Conservation (phyloP, 257 asterid species). For the Solanum lycopersicoides region DNA sequence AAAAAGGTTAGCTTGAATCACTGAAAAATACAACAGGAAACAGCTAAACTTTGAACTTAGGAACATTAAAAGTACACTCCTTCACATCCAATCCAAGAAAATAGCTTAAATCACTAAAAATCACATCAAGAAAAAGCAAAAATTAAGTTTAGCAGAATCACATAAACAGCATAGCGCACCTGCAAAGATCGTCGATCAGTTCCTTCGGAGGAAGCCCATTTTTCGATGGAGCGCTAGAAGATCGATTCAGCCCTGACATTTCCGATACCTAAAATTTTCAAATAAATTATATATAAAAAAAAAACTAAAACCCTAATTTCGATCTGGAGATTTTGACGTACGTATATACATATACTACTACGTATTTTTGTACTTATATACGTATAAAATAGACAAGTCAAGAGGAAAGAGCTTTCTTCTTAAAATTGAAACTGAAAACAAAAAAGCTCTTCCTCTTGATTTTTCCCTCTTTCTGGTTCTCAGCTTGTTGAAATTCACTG, state of each 20-base stretch:
- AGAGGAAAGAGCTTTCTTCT: background rate
- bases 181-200: conserved; percentile 95
- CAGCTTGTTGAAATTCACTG: background rate
- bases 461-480: background rate
- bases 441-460: background rate
- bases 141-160: background rate
- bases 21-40: background rate
- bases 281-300: background rate
- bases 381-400: background rate
- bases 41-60: background rate
- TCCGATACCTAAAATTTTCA: background rate
- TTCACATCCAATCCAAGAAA: background rate
- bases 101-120: background rate
- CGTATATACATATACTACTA: background rate
- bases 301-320: conserved; percentile 3
- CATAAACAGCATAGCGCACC: conserved; percentile 18
- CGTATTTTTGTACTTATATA: background rate
- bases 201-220: conserved; percentile 89
- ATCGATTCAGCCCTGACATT: conserved; percentile 60
- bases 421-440: background rate
- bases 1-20: background rate
- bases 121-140: background rate
- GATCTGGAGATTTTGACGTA: background rate
- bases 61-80: background rate
- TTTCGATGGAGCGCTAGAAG: conserved; percentile 55